A percentile compares a stretch with the other conserved stretches of the same genome.
Evolutionary conservation across 768 basidiomycete species (phyloP).

Genomic region (Hygrophorus pudorinus): DNA sequence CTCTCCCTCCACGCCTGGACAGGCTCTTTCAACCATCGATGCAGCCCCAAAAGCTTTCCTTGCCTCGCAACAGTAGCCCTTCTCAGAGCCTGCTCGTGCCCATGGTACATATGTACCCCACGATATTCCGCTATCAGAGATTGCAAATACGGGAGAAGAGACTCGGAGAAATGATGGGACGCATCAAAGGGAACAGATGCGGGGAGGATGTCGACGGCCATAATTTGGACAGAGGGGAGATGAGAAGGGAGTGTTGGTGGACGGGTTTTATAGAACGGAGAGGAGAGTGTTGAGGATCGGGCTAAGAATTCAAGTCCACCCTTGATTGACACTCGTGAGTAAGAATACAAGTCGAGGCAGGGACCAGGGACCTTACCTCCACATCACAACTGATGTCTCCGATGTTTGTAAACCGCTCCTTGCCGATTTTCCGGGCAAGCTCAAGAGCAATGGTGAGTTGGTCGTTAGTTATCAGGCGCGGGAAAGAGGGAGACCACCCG

Average conservation of each 20-base stretch:
- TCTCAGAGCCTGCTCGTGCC: slow-evolving; percentile 26
- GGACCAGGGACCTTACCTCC: slow-evolving; percentile 31
- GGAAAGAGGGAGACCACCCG: slow-evolving; percentile 74
- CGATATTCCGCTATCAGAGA: slow-evolving; percentile 36
- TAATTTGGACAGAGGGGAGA: slow-evolving; percentile 60
- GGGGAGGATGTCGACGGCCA: slow-evolving; percentile 89
- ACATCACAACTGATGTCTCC: slow-evolving; percentile 89
- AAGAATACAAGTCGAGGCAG: slow-evolving; percentile 1
- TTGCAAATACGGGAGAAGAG: slow-evolving; percentile 59
- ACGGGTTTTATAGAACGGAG: slow-evolving; percentile 55
- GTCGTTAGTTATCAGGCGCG: slow-evolving; percentile 64
- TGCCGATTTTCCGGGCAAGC: slow-evolving; percentile 38
- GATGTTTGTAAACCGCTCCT: slow-evolving; percentile 55
- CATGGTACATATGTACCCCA: not conserved
- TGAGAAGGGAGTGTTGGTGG: slow-evolving; percentile 31
- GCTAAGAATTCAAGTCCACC: slow-evolving; percentile 82
- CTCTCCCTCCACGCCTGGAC: slow-evolving; percentile 35
- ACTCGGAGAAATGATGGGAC: slow-evolving; percentile 62
- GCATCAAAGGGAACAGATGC: slow-evolving; percentile 77
- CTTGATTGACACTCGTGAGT: slow-evolving; percentile 20
- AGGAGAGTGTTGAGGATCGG: slow-evolving; percentile 64
- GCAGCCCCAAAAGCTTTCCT: slow-evolving; percentile 44
- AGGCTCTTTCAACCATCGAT: slow-evolving; percentile 47
- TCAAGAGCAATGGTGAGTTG: slow-evolving; percentile 45
- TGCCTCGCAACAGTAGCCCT: slow-evolving; percentile 59